Evolutionary conservation across 306 rosid genomes (phyloP), one percentile per base, ranked within the genome.

Genomic region (Dicorynia guianensis): DNA sequence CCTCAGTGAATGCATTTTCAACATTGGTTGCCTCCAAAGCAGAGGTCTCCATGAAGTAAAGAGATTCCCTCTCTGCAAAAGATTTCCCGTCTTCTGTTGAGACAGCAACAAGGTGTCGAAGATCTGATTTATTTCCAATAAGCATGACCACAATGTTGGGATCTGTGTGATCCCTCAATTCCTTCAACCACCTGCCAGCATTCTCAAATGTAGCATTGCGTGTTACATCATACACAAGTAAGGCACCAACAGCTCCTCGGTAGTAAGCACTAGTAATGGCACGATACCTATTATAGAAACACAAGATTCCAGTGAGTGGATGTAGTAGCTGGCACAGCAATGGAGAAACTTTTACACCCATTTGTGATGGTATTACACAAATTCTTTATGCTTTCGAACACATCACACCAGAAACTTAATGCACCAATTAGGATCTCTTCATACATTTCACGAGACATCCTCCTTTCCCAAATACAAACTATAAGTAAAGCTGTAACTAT

Each of bases 181-280:
- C 97, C 89, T 82, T 91, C 81, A 91, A 81, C 97, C 97, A 91
- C 79, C 93, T 84, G 19, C 60, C 80, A 11, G 71, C 86, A 72
- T 88, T 91, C 82, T 91, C 97, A 59, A 87, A 91, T 10, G 93
- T 87, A 5, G 89, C 56, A 44, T 62, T 82, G 69, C 95, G 85
- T 3, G 97, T 89, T 63, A 91, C 97, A 17, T 91, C 97, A 8
- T 91, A 91, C 74, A 89, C 97, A 4, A 91, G 89, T 74, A 91
- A 78, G 36, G 97, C 97, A 30, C 97, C 97, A 20, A 91, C 89
- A 0, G 97, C 97, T 75, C 97, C 97, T 53, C 97, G 82, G 75
- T 91, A 91, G 85, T 91, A 91, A 17, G 97, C 97, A 57, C 95
- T 89, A 5, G 97, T 91, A 66, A 91, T 91, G 78, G 97, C 97